phyloP scores from a whole-genome alignment of 805 yeast species.

The Grigorovia yakushimaensis region DNA sequence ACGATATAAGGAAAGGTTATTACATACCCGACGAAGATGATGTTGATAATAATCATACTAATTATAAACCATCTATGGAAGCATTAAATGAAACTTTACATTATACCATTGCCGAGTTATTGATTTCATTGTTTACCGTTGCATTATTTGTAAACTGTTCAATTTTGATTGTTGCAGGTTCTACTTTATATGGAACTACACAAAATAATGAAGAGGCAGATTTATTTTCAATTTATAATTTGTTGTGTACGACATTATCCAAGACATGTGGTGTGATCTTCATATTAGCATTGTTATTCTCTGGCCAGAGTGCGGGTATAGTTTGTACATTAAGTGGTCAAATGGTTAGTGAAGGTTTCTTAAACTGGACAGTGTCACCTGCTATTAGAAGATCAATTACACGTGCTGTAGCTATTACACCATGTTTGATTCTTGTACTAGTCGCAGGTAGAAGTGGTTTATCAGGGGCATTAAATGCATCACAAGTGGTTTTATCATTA shows the following conservation, averaged over 20 bases:
- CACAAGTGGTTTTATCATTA: conserved; percentile 75
- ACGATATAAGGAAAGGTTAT: conserved; percentile 58
- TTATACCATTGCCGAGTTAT: conserved; percentile 73
- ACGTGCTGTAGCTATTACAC: conserved; percentile 74
- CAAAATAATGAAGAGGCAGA: conserved; percentile 68
- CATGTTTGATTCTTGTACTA: conserved; percentile 68
- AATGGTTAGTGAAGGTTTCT: conserved; percentile 88
- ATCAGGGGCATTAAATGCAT: conserved; percentile 64
- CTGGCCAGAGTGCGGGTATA: conserved; percentile 90
- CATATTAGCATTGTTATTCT: conserved; percentile 72
- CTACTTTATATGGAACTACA: conserved; percentile 51
- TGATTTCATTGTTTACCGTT: conserved; percentile 75
- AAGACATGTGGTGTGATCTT: conserved; percentile 75
- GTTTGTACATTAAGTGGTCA: conserved; percentile 94
- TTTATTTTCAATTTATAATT: conserved; percentile 65
- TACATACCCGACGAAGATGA: conserved; percentile 35
- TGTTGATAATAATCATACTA: conserved; percentile 29
- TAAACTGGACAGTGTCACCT: conserved; percentile 73
- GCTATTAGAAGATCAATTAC: conserved; percentile 73
- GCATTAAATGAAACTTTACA: conserved; percentile 77
- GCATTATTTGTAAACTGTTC: conserved; percentile 88
- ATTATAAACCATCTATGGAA: conserved; percentile 68
- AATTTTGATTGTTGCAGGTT: conserved; percentile 85
- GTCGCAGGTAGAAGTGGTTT: conserved; percentile 77
- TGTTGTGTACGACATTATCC: conserved; percentile 53